A percentile compares a stretch with the other conserved stretches of the same genome.
These are phyloP conservation scores for Posidonia oceanica DNA, from an alignment of 116 monocot genomes.

Conservation along the genomic window DNA sequence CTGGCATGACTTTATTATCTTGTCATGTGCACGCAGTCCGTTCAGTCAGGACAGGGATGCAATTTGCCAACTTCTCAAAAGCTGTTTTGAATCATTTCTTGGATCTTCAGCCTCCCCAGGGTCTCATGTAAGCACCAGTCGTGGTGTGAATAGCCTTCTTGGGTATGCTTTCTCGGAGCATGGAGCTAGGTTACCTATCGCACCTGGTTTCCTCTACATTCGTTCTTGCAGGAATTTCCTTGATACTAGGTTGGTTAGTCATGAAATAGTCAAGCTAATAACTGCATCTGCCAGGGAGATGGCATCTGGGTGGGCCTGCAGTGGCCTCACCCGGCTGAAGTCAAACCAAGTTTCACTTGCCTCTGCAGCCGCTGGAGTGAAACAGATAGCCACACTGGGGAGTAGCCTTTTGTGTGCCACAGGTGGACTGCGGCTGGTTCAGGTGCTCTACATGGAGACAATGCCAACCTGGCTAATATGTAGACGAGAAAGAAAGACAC, in stretches of 20 bases:
- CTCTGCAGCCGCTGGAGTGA: slow-evolving; percentile 25
- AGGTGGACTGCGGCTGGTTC: slow-evolving; percentile 47
- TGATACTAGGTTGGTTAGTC: slow-evolving; percentile 48
- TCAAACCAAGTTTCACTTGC: slow-evolving; percentile 32
- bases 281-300: slow-evolving; percentile 35
- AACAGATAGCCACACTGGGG: slow-evolving; percentile 48
- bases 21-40: slow-evolving; percentile 57
- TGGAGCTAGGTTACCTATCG: slow-evolving; percentile 21
- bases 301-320: slow-evolving; percentile 24
- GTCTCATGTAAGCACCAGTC: slow-evolving; percentile 6
- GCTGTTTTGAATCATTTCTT: slow-evolving; percentile 75
- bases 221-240: slow-evolving; percentile 59
- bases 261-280: slow-evolving; percentile 40
- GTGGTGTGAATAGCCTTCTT: slow-evolving; percentile 55
- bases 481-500: slow-evolving; percentile 7
- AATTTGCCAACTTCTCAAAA: slow-evolving; percentile 50
- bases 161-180: slow-evolving; percentile 30
- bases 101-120: slow-evolving; percentile 17
- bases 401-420: slow-evolving; percentile 58
- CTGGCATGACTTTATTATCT: slow-evolving; percentile 85
- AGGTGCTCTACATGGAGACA: slow-evolving; percentile 76
- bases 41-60: slow-evolving; percentile 57
- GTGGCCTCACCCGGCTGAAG: slow-evolving; percentile 16
- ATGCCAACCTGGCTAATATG: slow-evolving; percentile 56
- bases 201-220: slow-evolving; percentile 71